Conservation (phyloP, 78 protist species). For the Chrysochromulina parva region DNA sequence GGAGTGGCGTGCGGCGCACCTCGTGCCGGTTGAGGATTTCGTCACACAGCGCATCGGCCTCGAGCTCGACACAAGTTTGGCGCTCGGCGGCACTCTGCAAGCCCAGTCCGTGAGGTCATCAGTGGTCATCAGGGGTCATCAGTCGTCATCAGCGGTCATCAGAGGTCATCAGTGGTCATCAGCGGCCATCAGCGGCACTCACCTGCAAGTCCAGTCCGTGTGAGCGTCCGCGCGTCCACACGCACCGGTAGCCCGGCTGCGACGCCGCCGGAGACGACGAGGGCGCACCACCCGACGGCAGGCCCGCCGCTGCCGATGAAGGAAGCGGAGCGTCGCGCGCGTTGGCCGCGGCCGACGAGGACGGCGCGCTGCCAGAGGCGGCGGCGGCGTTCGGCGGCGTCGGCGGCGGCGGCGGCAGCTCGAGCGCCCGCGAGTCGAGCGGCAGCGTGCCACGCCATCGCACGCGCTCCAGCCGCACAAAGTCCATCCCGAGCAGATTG, state of each 20-base stretch:
- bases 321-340: too few relatives aligned
- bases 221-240: too few relatives aligned
- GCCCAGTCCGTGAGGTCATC: too few relatives aligned
- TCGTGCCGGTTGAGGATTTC: not conserved
- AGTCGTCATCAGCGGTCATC: too few relatives aligned
- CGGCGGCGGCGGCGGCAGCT: not conserved
- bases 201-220: not conserved
- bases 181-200: too few relatives aligned
- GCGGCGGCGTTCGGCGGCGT: not conserved
- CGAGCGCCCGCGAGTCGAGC: not conserved
- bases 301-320: too few relatives aligned
- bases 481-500: constrained; percentile 76
- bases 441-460: not conserved
- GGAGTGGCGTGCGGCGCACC: not conserved
- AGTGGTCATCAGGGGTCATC: too few relatives aligned
- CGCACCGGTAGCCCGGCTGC: too few relatives aligned
- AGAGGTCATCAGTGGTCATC: too few relatives aligned
- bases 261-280: too few relatives aligned
- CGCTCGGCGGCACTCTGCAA: not conserved
- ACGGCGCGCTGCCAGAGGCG: not conserved
- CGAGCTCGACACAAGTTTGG: not conserved
- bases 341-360: too few relatives aligned
- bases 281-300: too few relatives aligned
- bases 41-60: not conserved
- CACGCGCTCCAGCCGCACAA: not conserved